These are phyloP conservation scores for Citrus glauca DNA, from an alignment of 345 rosid genomes.

Conservation along the genomic window DNA sequence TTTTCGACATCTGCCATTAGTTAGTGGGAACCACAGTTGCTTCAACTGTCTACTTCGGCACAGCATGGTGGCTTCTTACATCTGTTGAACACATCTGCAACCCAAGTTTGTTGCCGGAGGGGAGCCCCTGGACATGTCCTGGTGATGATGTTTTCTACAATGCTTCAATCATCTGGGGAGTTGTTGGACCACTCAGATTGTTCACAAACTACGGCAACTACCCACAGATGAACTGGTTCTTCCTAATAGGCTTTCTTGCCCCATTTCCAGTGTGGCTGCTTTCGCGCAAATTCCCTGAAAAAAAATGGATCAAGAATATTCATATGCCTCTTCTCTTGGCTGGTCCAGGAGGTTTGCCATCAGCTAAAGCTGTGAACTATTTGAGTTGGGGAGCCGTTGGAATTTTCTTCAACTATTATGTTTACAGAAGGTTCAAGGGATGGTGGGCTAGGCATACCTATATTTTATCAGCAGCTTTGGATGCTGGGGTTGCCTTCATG, in stretches of 20 bases:
- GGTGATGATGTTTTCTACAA: conserved; percentile 44
- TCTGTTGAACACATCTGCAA: conserved; percentile 38
- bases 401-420: conserved; percentile 31
- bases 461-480: conserved; percentile 46
- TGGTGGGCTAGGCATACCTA: conserved; percentile 60
- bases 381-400: conserved; percentile 33
- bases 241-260: conserved; percentile 43
- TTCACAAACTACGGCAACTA: conserved; percentile 42
- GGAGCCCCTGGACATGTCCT: conserved; percentile 62
- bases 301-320: conserved; percentile 39
- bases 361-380: conserved; percentile 31
- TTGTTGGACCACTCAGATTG: conserved; percentile 47
- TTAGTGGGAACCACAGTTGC: conserved; percentile 39
- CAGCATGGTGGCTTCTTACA: conserved; percentile 51
- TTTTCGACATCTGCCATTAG: conserved; percentile 11
- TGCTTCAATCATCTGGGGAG: conserved; percentile 61
- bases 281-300: conserved; percentile 26
- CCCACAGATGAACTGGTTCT: conserved; percentile 49
- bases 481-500: conserved; percentile 57
- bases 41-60: conserved; percentile 42
- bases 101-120: conserved; percentile 24
- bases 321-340: conserved; percentile 38
- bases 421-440: conserved; percentile 29
- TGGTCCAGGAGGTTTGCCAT: conserved; percentile 30
- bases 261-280: conserved; percentile 46